phyloP scores from a whole-genome alignment of 1,284 basidiomycete species.

The Pisolithus thermaeus region DNA sequence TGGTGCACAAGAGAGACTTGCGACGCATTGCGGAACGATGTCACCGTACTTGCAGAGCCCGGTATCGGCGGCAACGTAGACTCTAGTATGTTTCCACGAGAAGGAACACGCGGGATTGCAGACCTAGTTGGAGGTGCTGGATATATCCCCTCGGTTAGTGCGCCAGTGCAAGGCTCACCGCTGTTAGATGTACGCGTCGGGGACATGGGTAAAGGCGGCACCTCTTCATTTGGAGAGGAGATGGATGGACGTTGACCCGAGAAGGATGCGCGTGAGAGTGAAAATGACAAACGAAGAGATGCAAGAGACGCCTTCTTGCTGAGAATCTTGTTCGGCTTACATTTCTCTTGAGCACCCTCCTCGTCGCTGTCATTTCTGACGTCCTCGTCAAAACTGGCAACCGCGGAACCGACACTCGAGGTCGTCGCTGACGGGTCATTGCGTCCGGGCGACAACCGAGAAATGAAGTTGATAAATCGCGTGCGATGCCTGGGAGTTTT shows the following conservation, averaged over 20 bases:
- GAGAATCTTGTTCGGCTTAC: slow-evolving; percentile 15
- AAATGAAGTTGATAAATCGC: slow-evolving; percentile 29
- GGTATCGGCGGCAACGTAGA: slow-evolving; percentile 22
- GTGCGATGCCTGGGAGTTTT: slow-evolving; percentile 27
- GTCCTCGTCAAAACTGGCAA: slow-evolving; percentile 17
- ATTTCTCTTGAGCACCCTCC: slow-evolving; percentile 11
- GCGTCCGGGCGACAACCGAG: slow-evolving; percentile 26
- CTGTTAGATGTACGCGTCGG: slow-evolving; percentile 12
- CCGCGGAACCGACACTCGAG: neutral
- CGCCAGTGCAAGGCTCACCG: neutral
- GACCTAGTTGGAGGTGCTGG: neutral
- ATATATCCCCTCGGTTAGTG: slow-evolving; percentile 9
- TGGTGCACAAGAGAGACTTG: slow-evolving; percentile 18
- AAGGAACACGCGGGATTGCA: slow-evolving; percentile 19
- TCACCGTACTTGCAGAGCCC: slow-evolving; percentile 24
- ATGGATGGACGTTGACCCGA: slow-evolving; percentile 21
- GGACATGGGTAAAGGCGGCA: slow-evolving; percentile 23
- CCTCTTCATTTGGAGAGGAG: slow-evolving; percentile 17
- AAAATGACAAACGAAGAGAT: slow-evolving; percentile 27
- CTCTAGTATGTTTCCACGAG: slow-evolving; percentile 11
- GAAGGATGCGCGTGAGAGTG: slow-evolving; percentile 27
- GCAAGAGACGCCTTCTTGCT: slow-evolving; percentile 26
- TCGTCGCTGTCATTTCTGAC: slow-evolving; percentile 19
- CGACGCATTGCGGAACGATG: slow-evolving; percentile 20
- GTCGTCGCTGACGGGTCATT: slow-evolving; percentile 9